Percentiles rank a stretch among this genome's conserved stretches.
phyloP scores from a whole-genome alignment of 163 green algal species.

The Scenedesmus sp. region DNA sequence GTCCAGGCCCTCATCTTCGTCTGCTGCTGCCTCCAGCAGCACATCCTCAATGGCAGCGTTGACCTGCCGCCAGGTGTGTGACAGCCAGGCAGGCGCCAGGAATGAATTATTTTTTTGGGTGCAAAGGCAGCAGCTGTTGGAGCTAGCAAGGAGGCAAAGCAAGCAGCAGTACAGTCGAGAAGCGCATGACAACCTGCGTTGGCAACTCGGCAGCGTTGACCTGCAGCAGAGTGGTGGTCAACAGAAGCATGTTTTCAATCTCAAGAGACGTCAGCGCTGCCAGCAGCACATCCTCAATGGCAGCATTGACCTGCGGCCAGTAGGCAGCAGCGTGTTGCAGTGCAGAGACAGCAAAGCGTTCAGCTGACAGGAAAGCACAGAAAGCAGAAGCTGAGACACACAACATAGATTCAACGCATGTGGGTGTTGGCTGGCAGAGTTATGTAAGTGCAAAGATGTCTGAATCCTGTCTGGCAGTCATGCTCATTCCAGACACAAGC shows the following conservation, averaged over 20 bases:
- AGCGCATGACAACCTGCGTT: no score
- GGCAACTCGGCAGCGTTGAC: no score
- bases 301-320: neutral
- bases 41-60: conserved; percentile 54
- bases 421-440: no score
- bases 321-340: no score
- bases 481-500: neutral
- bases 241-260: conserved; percentile 46
- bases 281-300: conserved; percentile 49
- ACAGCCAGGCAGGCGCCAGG: neutral
- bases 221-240: no score
- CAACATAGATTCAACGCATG: no score
- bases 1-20: conserved; percentile 56
- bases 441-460: no score
- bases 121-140: neutral
- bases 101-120: neutral
- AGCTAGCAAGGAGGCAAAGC: neutral
- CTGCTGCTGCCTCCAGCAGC: conserved; percentile 47
- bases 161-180: neutral
- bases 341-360: neutral
- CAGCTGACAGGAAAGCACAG: neutral
- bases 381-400: neutral
- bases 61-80: conserved; percentile 6
- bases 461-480: no score
- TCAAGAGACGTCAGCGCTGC: conserved; percentile 20